Base-by-base conservation (phyloP, 140 eudicot genomes). In the Senecio squalidus region DNA sequence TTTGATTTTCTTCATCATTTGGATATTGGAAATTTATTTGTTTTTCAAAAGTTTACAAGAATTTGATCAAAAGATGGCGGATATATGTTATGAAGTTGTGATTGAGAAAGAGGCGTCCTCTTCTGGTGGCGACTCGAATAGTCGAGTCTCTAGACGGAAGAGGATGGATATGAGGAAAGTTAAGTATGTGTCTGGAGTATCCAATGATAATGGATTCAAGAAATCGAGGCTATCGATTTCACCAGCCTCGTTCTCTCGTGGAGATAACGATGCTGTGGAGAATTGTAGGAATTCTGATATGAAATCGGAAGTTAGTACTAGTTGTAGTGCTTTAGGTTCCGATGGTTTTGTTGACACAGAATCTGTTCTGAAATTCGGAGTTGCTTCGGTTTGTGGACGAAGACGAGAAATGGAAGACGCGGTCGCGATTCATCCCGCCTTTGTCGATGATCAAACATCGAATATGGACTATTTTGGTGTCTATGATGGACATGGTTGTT, bases 321-420 rank as follows among this genome's bases (percentile, higher is more conserved):
- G 1, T 6, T 9, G 44, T 14, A 25, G 36, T 16, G 31, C 27
- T n/a, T 28, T 17, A 18, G 7, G 51, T 2, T 25, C 70, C 8
- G 10, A 16, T 23, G 0, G 49, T 11, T 11, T 6, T 6, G 28
- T 21, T 14, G 25, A 54, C 11, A 14, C 4, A 13, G 62, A 22
- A n/a, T 15, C 26, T 47, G 11, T 16, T 13, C 78, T 89, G 0
- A 88, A 71, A 60, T 88, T 75, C 33, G 94, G 96, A 3, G 55
- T 61, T 3, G 74, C 90, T 0, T 88, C 96, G 16, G 82, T 88
- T 36, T 80, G 96, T 18, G 96, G 96, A 9, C 57, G 89, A 21
- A 69, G 96, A 55, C 45, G 94, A 55, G 94, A 88, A 11, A 88
- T 88, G 96, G 96, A 88, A 58, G 96, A 88, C 25, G 80, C 84